These are phyloP conservation scores for Poa pratensis DNA, from an alignment of 176 grass and related monocot species.

Conservation along the genomic window DNA sequence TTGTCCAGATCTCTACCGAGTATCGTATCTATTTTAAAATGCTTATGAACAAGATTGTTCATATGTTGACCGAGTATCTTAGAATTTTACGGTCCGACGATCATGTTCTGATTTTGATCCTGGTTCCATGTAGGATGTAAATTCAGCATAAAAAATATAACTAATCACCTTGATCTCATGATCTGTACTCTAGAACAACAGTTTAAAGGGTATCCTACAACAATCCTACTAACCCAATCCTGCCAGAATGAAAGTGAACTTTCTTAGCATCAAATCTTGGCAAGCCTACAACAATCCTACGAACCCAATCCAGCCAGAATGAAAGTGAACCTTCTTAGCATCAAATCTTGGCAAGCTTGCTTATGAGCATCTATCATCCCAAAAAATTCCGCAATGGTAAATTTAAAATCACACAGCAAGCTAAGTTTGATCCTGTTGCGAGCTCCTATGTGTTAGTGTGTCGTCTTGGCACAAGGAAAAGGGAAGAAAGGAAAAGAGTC, in stretches of 20 bases:
- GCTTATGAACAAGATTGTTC: conserved; percentile 16
- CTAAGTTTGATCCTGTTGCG: too few species aligned
- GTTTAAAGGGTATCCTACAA: neutral
- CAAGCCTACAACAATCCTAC: neutral
- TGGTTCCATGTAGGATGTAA: neutral
- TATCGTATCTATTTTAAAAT: neutral
- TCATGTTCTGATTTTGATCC: neutral
- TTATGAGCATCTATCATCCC: neutral
- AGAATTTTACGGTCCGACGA: conserved; percentile 5
- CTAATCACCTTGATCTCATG: neutral
- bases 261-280: neutral
- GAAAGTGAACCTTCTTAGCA: neutral
- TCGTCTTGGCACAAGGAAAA: too few species aligned
- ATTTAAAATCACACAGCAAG: neutral
- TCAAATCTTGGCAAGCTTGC: conserved; percentile 5
- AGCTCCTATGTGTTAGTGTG: too few species aligned
- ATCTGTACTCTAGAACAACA: neutral
- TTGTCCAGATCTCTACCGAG: neutral
- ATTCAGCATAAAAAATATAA: conserved; percentile 15
- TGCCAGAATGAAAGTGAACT: neutral
- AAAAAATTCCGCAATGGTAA: conserved; percentile 17
- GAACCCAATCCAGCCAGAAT: neutral
- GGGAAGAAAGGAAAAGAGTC: too few species aligned
- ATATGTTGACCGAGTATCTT: neutral
- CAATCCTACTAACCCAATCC: neutral